These are phyloP conservation scores for Nitzschia putrida DNA, from an alignment of 108 stramenopile species.

Conservation along the genomic window DNA sequence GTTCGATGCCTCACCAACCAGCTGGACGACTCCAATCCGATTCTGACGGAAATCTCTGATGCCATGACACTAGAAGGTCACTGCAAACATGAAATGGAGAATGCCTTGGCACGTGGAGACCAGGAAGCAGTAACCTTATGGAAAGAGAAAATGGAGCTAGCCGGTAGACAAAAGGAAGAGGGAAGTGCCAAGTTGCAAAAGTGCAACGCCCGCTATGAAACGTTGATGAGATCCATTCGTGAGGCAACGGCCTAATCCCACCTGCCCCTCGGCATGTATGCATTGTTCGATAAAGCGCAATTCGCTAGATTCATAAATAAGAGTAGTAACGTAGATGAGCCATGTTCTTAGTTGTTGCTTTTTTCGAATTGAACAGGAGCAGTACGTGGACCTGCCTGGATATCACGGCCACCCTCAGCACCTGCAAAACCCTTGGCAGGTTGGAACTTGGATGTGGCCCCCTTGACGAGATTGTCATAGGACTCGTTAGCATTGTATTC, in stretches of 20 bases:
- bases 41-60: conserved; percentile 82
- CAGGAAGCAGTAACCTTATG: conserved; percentile 22
- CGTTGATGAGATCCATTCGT: conserved; percentile 67
- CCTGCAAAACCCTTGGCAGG: conserved; percentile 86
- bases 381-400: conserved; percentile 61
- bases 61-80: conserved; percentile 83
- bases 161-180: conserved; percentile 40
- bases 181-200: conserved; percentile 70
- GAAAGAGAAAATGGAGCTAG: conserved; percentile 44
- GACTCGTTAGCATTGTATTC: conserved; percentile 81
- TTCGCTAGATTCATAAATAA: background rate
- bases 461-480: conserved; percentile 70
- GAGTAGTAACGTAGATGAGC: background rate
- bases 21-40: conserved; percentile 87
- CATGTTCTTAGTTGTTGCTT: conserved; percentile 34
- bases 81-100: conserved; percentile 22
- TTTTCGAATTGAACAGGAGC: conserved; percentile 93
- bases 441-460: conserved; percentile 82
- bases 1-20: conserved; percentile 78
- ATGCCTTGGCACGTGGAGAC: conserved; percentile 18
- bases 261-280: background rate
- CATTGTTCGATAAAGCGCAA: background rate
- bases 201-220: conserved; percentile 75
- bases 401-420: conserved; percentile 66
- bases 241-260: conserved; percentile 9